These are phyloP conservation scores for Phaffomyces antillensis DNA, from an alignment of 805 yeast species.

Conservation along the genomic window DNA sequence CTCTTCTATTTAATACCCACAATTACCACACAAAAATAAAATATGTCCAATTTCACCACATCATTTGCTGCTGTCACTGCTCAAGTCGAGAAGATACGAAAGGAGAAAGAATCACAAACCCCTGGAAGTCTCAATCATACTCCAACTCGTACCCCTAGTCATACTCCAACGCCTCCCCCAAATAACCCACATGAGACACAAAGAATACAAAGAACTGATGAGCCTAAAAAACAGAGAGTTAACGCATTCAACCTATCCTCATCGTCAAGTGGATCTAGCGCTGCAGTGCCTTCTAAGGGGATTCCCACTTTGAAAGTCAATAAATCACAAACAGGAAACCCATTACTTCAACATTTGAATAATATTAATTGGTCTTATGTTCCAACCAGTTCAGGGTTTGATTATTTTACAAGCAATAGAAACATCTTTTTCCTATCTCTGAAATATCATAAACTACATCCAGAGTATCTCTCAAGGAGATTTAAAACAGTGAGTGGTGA, in stretches of 20 bases:
- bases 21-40: neutral
- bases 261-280: slow-evolving; percentile 5
- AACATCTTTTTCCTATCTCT: slow-evolving; percentile 56
- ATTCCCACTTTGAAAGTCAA: slow-evolving; percentile 44
- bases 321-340: slow-evolving; percentile 67
- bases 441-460: slow-evolving; percentile 68
- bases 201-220: slow-evolving; percentile 1
- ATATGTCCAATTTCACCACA: neutral
- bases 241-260: slow-evolving; percentile 18
- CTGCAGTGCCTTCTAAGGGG: slow-evolving; percentile 4
- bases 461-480: slow-evolving; percentile 49
- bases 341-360: slow-evolving; percentile 49
- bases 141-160: neutral
- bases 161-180: neutral
- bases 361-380: slow-evolving; percentile 47
- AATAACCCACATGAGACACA: neutral
- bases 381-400: slow-evolving; percentile 42
- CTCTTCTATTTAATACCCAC: neutral
- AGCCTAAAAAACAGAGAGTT: slow-evolving; percentile 13
- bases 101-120: slow-evolving; percentile 2
- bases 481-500: slow-evolving; percentile 18
- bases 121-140: neutral
- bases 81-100: slow-evolving; percentile 8
- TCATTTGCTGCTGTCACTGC: slow-evolving; percentile 4
- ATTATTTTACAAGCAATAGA: slow-evolving; percentile 55